Evolutionary conservation across 2,329 filamentous ascomycete species (phyloP).

Genomic region (Colletotrichum agaves): DNA sequence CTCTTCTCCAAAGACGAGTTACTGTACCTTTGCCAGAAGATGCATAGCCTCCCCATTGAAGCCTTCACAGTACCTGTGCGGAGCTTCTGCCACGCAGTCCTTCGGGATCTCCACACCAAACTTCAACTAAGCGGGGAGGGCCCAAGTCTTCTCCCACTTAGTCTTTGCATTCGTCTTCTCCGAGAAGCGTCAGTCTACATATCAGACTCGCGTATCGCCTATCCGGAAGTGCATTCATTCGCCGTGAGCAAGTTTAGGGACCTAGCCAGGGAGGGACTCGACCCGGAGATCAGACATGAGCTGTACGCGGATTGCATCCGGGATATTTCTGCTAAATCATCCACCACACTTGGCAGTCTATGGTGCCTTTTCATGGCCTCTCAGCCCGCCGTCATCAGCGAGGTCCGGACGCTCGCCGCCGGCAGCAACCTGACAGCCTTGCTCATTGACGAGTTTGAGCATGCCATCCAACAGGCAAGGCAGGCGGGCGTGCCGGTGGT

Average conservation of each 20-base stretch:
- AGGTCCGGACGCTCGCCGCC: constrained; percentile 67
- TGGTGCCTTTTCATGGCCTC: constrained; percentile 68
- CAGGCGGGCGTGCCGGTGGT: constrained; percentile 54
- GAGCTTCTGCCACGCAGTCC: constrained; percentile 67
- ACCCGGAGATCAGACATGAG: constrained; percentile 63
- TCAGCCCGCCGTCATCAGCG: constrained; percentile 56
- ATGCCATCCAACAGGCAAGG: constrained; percentile 58
- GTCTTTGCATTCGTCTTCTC: constrained; percentile 73
- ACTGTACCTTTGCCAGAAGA: constrained; percentile 76
- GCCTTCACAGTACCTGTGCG: constrained; percentile 71
- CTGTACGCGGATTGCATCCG: constrained; percentile 75
- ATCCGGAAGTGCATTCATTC: constrained; percentile 71
- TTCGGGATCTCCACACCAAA: constrained; percentile 61
- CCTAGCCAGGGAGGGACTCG: constrained; percentile 67
- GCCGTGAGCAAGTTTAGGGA: constrained; percentile 70
- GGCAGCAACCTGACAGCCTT: constrained; percentile 72
- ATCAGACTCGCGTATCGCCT: constrained; percentile 64
- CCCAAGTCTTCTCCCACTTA: constrained; percentile 56
- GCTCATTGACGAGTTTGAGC: constrained; percentile 72
- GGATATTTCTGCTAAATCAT: constrained; percentile 72
- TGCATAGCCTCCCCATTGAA: constrained; percentile 71
- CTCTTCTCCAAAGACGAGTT: constrained; percentile 62
- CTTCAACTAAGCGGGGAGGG: constrained; percentile 48
- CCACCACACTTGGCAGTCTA: constrained; percentile 77
- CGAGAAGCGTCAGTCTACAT: constrained; percentile 74